Evolutionary conservation across 371 early-diverging fungal species (phyloP).

Genomic region (Mortierella sp.): DNA sequence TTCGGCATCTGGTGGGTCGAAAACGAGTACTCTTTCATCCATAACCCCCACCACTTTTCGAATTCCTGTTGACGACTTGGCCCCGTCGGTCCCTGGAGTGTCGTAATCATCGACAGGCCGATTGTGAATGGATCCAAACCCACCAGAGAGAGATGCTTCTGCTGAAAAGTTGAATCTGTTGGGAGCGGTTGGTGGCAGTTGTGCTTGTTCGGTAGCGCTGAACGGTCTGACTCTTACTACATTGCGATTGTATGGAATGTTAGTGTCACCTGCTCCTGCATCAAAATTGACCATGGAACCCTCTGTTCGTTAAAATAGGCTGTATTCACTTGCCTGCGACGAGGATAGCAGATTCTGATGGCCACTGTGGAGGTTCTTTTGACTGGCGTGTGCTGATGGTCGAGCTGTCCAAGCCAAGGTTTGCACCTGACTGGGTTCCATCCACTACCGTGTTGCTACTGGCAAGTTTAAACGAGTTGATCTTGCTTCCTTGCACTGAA

Average conservation of each 20-base stretch:
- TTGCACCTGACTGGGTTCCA: not conserved
- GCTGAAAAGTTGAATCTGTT: slow-evolving; percentile 54
- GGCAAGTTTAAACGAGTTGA: not conserved
- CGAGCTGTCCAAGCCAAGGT: not conserved
- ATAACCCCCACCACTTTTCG: slow-evolving; percentile 68
- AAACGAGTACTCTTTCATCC: slow-evolving; percentile 70
- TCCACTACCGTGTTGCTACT: not conserved
- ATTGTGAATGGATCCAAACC: slow-evolving; percentile 9
- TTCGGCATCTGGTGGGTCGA: slow-evolving; percentile 70
- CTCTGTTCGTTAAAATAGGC: no score
- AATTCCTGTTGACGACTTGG: slow-evolving; percentile 25
- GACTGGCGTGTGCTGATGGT: not conserved
- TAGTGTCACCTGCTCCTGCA: not conserved
- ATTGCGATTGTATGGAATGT: not conserved
- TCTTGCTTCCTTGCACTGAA: slow-evolving; percentile 1
- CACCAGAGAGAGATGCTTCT: slow-evolving; percentile 31
- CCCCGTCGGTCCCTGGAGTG: not conserved
- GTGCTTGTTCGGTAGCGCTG: slow-evolving; percentile 58
- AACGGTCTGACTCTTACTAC: slow-evolving; percentile 73
- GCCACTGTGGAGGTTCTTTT: slow-evolving; percentile 35
- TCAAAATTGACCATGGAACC: not conserved
- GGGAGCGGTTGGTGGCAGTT: slow-evolving; percentile 36
- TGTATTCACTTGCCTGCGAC: slow-evolving; percentile 34
- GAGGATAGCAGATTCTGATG: slow-evolving; percentile 49
- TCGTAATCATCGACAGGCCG: slow-evolving; percentile 9